phyloP scores from a whole-genome alignment of 108 stramenopile genomes.

The Nannochloropsis granulata region DNA sequence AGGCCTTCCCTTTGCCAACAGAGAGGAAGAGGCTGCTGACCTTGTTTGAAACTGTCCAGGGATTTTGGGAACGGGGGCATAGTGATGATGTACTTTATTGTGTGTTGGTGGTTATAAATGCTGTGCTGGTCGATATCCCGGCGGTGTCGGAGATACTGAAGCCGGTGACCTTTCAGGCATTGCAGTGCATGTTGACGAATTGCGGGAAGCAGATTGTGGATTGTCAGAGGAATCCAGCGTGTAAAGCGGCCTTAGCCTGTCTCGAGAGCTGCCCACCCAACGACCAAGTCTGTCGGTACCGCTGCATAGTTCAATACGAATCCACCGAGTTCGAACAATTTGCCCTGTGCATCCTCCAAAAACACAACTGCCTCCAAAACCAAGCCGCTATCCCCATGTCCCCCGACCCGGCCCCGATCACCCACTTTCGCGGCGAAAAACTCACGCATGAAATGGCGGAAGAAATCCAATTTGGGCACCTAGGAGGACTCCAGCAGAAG shows the following conservation, averaged over 20 bases:
- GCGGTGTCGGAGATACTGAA: conserved; percentile 15
- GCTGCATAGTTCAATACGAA: conserved; percentile 84
- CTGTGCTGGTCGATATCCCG: background rate
- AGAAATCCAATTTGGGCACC: conserved; percentile 54
- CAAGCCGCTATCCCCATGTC: background rate
- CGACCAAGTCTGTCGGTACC: conserved; percentile 58
- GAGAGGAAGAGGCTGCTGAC: background rate
- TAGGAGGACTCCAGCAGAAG: background rate
- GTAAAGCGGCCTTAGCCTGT: conserved; percentile 33
- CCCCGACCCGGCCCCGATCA: conserved; percentile 13
- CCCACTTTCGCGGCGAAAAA: conserved; percentile 49
- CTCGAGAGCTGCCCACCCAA: conserved; percentile 26
- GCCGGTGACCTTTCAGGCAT: background rate
- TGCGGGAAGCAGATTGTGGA: conserved; percentile 31
- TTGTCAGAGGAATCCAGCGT: conserved; percentile 30
- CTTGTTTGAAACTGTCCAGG: conserved; percentile 6
- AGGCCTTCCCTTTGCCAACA: background rate
- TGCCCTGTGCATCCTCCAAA: conserved; percentile 70
- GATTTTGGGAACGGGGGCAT: conserved; percentile 19
- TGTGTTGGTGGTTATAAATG: conserved; percentile 9
- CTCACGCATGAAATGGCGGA: conserved; percentile 50
- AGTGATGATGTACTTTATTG: conserved; percentile 18
- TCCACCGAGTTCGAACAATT: conserved; percentile 64
- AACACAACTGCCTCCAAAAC: conserved; percentile 66
- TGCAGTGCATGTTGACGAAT: conserved; percentile 29